Evolutionary conservation across 2,329 filamentous ascomycete species (phyloP).

Genomic region (Tolypocladium album): DNA sequence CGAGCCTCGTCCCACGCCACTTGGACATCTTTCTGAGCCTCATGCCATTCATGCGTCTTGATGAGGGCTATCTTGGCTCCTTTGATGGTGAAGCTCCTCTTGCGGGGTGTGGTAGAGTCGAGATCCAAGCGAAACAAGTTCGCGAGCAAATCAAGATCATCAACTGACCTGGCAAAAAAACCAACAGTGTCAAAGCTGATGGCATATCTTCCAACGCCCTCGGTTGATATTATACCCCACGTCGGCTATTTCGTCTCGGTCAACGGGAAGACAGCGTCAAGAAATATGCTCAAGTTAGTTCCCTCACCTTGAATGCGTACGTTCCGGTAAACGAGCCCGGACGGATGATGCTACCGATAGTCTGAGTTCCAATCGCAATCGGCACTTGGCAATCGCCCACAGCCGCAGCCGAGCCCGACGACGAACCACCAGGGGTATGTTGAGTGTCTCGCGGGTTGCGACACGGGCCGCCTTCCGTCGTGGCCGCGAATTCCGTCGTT

Average conservation of each 20-base stretch:
- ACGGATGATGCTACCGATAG: conserved; percentile 51
- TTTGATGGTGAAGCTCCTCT: conserved; percentile 21
- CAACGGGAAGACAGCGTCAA: background rate
- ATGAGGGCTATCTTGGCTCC: conserved; percentile 43
- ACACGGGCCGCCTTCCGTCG: conserved; percentile 39
- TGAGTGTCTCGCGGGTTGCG: conserved; percentile 56
- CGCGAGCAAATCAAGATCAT: conserved; percentile 46
- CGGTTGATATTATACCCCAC: conserved; percentile 50
- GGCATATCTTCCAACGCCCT: conserved; percentile 50
- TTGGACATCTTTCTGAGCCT: conserved; percentile 31
- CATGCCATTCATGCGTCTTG: conserved; percentile 40
- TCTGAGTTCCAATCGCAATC: conserved; percentile 53
- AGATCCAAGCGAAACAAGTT: conserved; percentile 47
- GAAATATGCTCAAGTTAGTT: too few relatives aligned
- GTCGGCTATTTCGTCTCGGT: conserved; percentile 31
- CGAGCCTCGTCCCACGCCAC: conserved; percentile 30
- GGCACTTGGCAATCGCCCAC: conserved; percentile 55
- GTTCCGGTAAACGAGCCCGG: conserved; percentile 56
- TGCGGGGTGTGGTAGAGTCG: conserved; percentile 9
- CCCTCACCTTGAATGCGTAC: conserved; percentile 43
- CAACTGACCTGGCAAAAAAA: conserved; percentile 44
- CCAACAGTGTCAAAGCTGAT: conserved; percentile 52
- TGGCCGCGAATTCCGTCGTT: conserved; percentile 55
- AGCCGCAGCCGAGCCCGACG: conserved; percentile 54
- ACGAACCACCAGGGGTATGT: conserved; percentile 58